Percentiles rank a stretch among this genome's conserved stretches.
Evolutionary conservation across 2,329 filamentous ascomycete species (phyloP).

Genomic region (Leptographium radiaticola): DNA sequence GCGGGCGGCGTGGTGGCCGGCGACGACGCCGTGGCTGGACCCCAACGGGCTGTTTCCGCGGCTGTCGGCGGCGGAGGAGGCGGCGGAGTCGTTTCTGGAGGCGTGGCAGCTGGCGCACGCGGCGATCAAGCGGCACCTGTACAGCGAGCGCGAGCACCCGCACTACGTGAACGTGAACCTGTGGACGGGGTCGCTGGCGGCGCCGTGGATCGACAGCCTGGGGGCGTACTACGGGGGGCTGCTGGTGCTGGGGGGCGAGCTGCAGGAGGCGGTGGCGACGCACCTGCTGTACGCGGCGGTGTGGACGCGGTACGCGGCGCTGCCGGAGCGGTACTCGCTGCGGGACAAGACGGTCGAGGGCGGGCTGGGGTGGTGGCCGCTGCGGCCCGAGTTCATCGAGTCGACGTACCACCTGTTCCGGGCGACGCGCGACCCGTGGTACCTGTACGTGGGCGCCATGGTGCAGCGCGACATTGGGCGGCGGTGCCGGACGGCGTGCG

Average conservation of each 20-base stretch:
- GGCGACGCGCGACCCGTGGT: slow-evolving; percentile 90
- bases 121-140: slow-evolving; percentile 83
- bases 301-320: slow-evolving; percentile 87
- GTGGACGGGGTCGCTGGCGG: slow-evolving; percentile 72
- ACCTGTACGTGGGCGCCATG: slow-evolving; percentile 93
- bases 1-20: slow-evolving; percentile 16
- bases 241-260: slow-evolving; percentile 70
- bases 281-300: slow-evolving; percentile 85
- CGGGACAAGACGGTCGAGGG: slow-evolving; percentile 72
- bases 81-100: slow-evolving; percentile 63
- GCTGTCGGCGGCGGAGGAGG: slow-evolving; percentile 51
- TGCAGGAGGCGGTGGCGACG: slow-evolving; percentile 82
- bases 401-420: slow-evolving; percentile 94
- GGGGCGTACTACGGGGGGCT: slow-evolving; percentile 92
- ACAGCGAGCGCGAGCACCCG: slow-evolving; percentile 70
- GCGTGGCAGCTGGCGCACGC: slow-evolving; percentile 79
- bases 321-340: slow-evolving; percentile 90
- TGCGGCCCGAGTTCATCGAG: slow-evolving; percentile 91
- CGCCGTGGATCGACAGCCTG: slow-evolving; percentile 92
- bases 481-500: slow-evolving; percentile 80
- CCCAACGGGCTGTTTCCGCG: slow-evolving; percentile 50
- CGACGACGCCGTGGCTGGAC: slow-evolving; percentile 32
- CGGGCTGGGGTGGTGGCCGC: slow-evolving; percentile 87
- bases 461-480: slow-evolving; percentile 75
- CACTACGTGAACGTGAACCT: slow-evolving; percentile 90